Evolutionary conservation across 225 moss, liverwort and hornwort species (phyloP).

Genomic region (Lunularia cruciata): DNA sequence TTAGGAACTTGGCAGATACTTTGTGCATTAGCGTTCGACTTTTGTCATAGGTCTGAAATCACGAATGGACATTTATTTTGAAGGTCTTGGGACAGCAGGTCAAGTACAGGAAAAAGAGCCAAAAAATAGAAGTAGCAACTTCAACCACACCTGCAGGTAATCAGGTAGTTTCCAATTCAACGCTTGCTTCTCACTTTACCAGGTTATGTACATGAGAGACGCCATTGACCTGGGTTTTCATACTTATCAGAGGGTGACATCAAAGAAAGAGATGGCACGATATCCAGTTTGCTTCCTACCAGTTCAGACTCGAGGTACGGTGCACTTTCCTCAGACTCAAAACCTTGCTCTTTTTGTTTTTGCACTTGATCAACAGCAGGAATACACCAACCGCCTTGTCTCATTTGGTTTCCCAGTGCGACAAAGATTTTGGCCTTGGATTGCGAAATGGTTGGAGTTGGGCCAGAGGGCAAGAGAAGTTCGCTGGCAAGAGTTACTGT

Average conservation of each 20-base stretch:
- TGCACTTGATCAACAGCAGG: background rate
- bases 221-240: background rate
- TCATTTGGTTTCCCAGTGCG: conserved; percentile 48
- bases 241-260: conserved; percentile 7
- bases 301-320: conserved; percentile 34
- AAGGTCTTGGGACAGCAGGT: conserved; percentile 52
- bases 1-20: too few species aligned
- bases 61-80: too few species aligned
- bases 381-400: background rate
- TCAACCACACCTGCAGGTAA: conserved; percentile 28
- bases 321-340: background rate
- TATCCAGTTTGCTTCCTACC: conserved; percentile 28
- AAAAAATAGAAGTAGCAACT: conserved; percentile 22
- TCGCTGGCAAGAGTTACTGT: conserved; percentile 80
- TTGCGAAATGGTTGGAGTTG: conserved; percentile 98
- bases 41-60: too few species aligned
- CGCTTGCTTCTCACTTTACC: background rate
- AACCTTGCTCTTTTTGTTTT: background rate
- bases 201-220: background rate
- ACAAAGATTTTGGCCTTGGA: conserved; percentile 75
- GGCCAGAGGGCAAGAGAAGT: conserved; percentile 75
- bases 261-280: conserved; percentile 1
- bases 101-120: conserved; percentile 44
- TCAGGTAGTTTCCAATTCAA: background rate
- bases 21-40: too few species aligned